Base-by-base conservation (phyloP, 768 basidiomycete species). In the Russula griseocarnosa region DNA sequence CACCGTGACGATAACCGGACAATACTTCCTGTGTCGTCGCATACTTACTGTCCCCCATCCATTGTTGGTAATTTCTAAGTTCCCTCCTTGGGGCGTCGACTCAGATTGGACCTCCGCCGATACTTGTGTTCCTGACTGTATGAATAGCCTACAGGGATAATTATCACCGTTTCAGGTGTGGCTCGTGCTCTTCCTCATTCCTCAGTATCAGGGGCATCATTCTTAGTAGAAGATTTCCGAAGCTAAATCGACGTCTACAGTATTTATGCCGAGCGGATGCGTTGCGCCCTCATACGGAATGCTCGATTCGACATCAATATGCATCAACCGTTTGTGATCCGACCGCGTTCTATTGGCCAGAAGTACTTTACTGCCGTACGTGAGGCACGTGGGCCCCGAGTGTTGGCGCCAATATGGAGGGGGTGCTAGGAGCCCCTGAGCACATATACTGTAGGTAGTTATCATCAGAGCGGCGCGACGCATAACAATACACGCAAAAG, bases 101-200 rank as follows among this genome's bases (percentile, higher is more conserved):
- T 53, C 60, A 46, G 26, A 53, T 54, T 20, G 42, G 28, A 61
- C 36, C 46, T 46, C 24, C 44, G 47, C 55, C 22, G n/a, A 11
- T 34, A 30, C 49, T 18, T 34, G 28, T 44, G 9, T 56, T n/a
- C 47, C 28, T 18, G 11, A 7, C 5, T 55, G 38, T 62, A 50
- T 34, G 28, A 56, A 56, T 50, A 28, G 3, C 62, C 32, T 22
- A 55, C n/a, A 26, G 24, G 22, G n/a, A 16, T 28, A 55, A 18
- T 24, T 38, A 38, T 14, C 38, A 49, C 38, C 26, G 28, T 36
- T 56, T 26, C 47, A 26, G 18, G 7, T 20, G 18, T 7, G 32
- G 22, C 6, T 26, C 14, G n/a, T 47, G 14, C 8, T 24, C 51
- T 54, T 40, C 14, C n/a, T 32, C 20, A 5, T 28, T 36, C 36